Evolutionary conservation across 1,284 basidiomycete genomes (phyloP), one percentile per base, ranked within the genome.

Genomic region (Heterobasidion occidentale): DNA sequence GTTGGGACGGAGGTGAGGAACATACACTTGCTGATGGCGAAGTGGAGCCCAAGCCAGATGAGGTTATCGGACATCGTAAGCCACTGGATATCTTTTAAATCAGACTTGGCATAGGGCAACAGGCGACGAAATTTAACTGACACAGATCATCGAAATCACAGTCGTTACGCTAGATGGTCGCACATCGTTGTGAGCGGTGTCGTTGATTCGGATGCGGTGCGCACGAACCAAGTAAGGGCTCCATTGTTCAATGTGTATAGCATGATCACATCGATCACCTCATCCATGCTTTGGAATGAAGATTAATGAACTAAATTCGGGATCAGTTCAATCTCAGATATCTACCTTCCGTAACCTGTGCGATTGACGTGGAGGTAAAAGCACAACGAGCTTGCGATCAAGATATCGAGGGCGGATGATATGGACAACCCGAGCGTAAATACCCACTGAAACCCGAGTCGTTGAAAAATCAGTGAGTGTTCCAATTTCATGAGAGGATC

Each of bases 181-280:
- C 49, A 17, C 6, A 3, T 42, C 38, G 12, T n/a, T 42, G 38
- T 42, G 11, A 42, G 38, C n/a, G 27, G 4, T 27, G 6, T 27
- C 27, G 27, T 27, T 27, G 4, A 27, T 5, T 27, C 27, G 27
- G 4, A 27, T 27, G 27, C 5, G 27, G 27, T 27, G 27, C 27
- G 4, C 4, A 54, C 67, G 55, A 56, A 78, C 78, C 71, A 74
- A 9, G 79, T 81, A 8, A 81, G 59, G 3, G 72, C 63, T 3
- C 79, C 80, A 3, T 76, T 82, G 58, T 83, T 79, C 11, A 83
- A 65, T 0, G 80, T 77, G 56, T 82, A 82, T 3, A 81, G 55
- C 50, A 77, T 80, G 52, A 82, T 64, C 0, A 70, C 65, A 56
- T 81, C 78, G 36, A 83, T 71, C 45, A 81, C 65, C 38, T 74